A percentile compares a stretch with the other conserved stretches of the same genome.
Evolutionary conservation across 1,284 basidiomycete species (phyloP).

Genomic region (Pseudozyma pruni): DNA sequence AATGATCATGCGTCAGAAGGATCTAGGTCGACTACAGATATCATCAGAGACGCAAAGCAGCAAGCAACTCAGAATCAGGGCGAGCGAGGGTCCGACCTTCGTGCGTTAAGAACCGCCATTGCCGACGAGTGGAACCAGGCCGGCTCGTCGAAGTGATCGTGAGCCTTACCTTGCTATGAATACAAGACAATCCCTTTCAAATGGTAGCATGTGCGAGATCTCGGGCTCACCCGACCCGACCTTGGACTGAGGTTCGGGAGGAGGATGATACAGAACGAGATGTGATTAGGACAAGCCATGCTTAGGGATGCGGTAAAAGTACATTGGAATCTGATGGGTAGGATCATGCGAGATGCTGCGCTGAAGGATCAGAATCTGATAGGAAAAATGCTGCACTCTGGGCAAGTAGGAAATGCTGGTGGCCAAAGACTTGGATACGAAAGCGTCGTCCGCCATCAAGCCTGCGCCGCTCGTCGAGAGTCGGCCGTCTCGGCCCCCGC

Average conservation of each 20-base stretch:
- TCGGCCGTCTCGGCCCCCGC: constrained; percentile 48
- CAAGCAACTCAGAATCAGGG: constrained; percentile 22
- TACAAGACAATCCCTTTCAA: too few species aligned
- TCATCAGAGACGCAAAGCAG: constrained; percentile 19
- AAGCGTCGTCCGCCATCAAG: too few species aligned
- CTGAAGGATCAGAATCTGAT: background rate
- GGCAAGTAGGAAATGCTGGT: too few species aligned
- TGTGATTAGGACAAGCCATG: background rate
- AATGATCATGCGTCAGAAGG: background rate
- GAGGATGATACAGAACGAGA: background rate
- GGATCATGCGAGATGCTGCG: background rate
- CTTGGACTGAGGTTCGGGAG: background rate
- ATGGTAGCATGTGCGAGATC: too few species aligned
- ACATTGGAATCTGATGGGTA: constrained; percentile 13
- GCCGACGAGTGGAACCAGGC: constrained; percentile 39
- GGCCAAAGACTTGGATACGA: too few species aligned
- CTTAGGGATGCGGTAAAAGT: constrained; percentile 26
- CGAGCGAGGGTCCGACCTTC: constrained; percentile 23
- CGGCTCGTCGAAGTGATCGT: constrained; percentile 11
- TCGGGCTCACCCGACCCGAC: too few species aligned
- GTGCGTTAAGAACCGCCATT: constrained; percentile 27
- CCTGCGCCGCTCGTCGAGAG: constrained; percentile 37
- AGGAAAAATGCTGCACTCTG: too few species aligned
- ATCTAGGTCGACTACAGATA: constrained; percentile 15
- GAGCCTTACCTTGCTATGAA: too few species aligned